Evolutionary conservation across 441 rosid species (phyloP).

Genomic region (Cnidoscolus chayamansa): DNA sequence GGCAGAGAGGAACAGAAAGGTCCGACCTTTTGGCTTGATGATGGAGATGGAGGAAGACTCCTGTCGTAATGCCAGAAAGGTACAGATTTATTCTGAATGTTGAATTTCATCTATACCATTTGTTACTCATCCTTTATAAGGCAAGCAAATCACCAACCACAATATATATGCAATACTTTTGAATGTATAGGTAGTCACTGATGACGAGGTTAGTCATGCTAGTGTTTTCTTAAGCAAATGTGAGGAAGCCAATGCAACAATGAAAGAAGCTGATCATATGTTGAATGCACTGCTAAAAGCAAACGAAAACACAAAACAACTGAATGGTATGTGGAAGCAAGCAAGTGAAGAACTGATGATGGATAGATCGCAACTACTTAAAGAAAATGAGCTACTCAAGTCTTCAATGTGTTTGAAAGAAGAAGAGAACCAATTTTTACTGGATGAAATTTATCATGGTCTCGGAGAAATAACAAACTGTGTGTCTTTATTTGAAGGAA

Average conservation of each 20-base stretch:
- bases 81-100: constrained; percentile 26
- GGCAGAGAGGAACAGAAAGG: constrained; percentile 42
- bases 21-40: constrained; percentile 33
- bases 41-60: constrained; percentile 35
- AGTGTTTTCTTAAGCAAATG: constrained; percentile 55
- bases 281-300: constrained; percentile 61
- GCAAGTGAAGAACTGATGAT: constrained; percentile 51
- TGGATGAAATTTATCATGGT: constrained; percentile 39
- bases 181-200: constrained; percentile 37
- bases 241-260: constrained; percentile 66
- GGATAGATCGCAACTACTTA: constrained; percentile 49
- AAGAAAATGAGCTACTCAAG: constrained; percentile 62
- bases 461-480: constrained; percentile 46
- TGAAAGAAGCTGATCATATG: constrained; percentile 76
- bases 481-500: constrained; percentile 56
- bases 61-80: constrained; percentile 33
- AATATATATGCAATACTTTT: constrained; percentile 27
- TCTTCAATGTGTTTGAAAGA: constrained; percentile 47
- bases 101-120: neutral
- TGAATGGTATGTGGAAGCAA: constrained; percentile 56
- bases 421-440: constrained; percentile 48
- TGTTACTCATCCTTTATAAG: neutral
- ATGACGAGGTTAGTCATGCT: constrained; percentile 40
- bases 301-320: constrained; percentile 54
- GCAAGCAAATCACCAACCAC: constrained; percentile 22